A percentile compares a stretch with the other conserved stretches of the same genome.
Evolutionary conservation across 129 eudicot genomes (phyloP).

Genomic region (Cynara cardunculus): DNA sequence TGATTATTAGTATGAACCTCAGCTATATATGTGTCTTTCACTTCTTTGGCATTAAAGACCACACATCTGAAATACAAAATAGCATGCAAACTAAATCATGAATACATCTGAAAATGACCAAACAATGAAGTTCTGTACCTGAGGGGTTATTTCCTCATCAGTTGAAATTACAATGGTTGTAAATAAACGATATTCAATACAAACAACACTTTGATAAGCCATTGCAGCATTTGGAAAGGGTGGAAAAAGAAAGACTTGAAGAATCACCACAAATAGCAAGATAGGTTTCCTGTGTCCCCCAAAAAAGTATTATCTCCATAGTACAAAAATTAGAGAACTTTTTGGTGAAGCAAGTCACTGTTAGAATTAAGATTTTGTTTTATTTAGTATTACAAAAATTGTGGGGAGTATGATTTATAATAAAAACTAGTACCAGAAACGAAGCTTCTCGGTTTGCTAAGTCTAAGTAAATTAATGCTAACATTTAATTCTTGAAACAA

Average conservation of each 20-base stretch:
- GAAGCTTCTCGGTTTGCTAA: background rate
- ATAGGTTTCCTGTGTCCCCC: background rate
- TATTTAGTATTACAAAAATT: background rate
- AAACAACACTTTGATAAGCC: background rate
- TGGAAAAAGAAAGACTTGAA: background rate
- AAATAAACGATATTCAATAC: background rate
- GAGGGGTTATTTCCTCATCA: background rate
- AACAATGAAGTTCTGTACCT: background rate
- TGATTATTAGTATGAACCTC: conserved; percentile 75
- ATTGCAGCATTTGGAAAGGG: background rate
- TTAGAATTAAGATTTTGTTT: background rate
- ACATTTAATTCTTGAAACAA: background rate
- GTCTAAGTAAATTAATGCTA: background rate
- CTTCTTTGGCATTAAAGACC: conserved; percentile 72
- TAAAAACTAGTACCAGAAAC: background rate
- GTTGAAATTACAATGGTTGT: background rate
- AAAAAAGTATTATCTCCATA: background rate
- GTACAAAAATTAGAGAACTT: background rate
- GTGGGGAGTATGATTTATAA: background rate
- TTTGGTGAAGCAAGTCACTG: background rate
- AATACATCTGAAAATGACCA: background rate
- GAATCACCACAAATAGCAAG: background rate
- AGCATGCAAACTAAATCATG: conserved; percentile 4
- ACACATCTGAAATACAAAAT: conserved; percentile 51
- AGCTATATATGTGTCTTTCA: conserved; percentile 56